These are phyloP conservation scores for Aspergillus cavernicola DNA, from an alignment of 495 filamentous ascomycete genomes.

Conservation along the genomic window DNA sequence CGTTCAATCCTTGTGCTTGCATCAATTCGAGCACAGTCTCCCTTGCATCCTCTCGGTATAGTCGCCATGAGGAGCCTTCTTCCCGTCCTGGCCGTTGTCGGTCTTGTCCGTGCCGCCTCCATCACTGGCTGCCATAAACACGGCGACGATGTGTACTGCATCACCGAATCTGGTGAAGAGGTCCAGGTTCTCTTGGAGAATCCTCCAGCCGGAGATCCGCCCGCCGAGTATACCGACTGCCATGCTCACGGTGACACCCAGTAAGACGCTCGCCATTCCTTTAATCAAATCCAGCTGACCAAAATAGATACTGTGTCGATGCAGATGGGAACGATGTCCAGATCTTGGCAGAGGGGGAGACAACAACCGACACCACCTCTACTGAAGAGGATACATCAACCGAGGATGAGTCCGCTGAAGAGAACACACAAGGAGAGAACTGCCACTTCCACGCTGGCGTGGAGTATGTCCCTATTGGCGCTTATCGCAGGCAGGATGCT, in stretches of 20 bases:
- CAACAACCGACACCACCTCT: slow-evolving; percentile 11
- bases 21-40: not conserved
- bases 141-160: slow-evolving; percentile 39
- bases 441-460: slow-evolving; percentile 68
- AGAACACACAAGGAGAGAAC: slow-evolving; percentile 18
- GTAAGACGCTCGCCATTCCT: slow-evolving; percentile 25
- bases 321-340: slow-evolving; percentile 46
- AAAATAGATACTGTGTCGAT: slow-evolving; percentile 42
- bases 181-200: slow-evolving; percentile 35
- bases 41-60: not conserved
- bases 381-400: slow-evolving; percentile 14
- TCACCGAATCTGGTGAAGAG: slow-evolving; percentile 35
- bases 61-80: slow-evolving; percentile 6
- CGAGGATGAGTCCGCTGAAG: not conserved
- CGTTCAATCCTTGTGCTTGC: not conserved
- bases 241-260: slow-evolving; percentile 44
- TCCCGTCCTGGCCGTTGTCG: slow-evolving; percentile 3
- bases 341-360: slow-evolving; percentile 29
- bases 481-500: not conserved
- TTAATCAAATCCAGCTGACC: not conserved
- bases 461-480: slow-evolving; percentile 41
- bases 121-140: slow-evolving; percentile 41
- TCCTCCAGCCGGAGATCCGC: slow-evolving; percentile 41
- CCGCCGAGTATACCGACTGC: slow-evolving; percentile 49
- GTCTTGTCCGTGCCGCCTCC: slow-evolving; percentile 16